Conservation (phyloP, 257 asterid genomes). For the Solanum arcanum region DNA sequence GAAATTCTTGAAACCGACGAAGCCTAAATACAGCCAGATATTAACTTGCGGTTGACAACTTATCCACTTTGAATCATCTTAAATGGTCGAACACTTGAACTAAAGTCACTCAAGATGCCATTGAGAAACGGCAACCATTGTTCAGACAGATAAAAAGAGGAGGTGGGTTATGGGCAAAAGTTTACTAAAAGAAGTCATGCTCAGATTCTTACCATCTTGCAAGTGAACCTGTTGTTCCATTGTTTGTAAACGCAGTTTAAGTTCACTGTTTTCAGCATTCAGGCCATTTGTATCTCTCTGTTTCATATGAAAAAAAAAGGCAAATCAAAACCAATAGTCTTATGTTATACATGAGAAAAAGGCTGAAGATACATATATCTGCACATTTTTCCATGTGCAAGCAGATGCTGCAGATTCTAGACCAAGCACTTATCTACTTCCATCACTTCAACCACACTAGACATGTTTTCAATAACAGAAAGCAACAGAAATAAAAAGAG, state of each 20-base stretch:
- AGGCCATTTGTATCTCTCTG: conserved; percentile 96
- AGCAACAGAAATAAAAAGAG: background rate
- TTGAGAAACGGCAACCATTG: background rate
- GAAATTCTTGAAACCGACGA: background rate
- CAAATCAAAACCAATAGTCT: conserved; percentile 1
- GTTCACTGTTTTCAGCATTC: conserved; percentile 81
- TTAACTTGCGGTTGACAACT: background rate
- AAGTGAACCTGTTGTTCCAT: conserved; percentile 93
- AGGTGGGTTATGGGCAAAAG: background rate
- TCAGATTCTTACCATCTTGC: conserved; percentile 66
- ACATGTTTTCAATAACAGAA: background rate
- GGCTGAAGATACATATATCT: background rate
- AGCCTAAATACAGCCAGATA: background rate
- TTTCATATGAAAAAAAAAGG: background rate
- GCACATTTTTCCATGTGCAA: background rate
- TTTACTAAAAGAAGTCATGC: background rate
- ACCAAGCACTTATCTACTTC: background rate
- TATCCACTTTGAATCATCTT: background rate
- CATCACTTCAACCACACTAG: background rate
- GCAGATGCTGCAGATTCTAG: background rate
- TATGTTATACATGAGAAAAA: background rate
- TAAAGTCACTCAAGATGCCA: background rate
- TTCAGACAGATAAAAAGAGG: background rate
- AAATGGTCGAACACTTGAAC: background rate
- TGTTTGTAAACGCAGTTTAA: conserved; percentile 84